phyloP scores from a whole-genome alignment of 805 yeast species.

The Sugiyamaella smithiae region DNA sequence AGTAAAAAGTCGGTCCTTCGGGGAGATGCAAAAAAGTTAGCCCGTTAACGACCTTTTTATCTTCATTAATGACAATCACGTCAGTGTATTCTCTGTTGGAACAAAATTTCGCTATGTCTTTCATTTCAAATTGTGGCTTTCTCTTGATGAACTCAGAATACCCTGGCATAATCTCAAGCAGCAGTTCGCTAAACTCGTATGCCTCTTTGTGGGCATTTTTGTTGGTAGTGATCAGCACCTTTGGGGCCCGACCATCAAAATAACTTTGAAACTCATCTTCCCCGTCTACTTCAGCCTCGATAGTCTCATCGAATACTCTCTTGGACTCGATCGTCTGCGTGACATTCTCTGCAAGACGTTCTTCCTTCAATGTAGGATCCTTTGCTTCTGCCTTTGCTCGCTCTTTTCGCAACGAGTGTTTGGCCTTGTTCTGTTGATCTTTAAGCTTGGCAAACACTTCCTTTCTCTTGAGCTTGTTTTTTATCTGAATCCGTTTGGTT shows the following conservation, averaged over 20 bases:
- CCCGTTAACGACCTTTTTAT: conserved; percentile 88
- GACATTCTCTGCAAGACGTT: conserved; percentile 72
- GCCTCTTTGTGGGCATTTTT: conserved; percentile 83
- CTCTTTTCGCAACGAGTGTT: conserved; percentile 72
- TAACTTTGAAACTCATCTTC: conserved; percentile 55
- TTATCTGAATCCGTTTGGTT: conserved; percentile 6
- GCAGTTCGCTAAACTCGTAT: conserved; percentile 82
- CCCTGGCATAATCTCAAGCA: conserved; percentile 75
- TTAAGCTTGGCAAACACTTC: conserved; percentile 69
- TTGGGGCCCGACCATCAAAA: conserved; percentile 66
- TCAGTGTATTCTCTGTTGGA: conserved; percentile 83
- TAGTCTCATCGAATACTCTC: conserved; percentile 85
- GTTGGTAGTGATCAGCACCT: conserved; percentile 85
- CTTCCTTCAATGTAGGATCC: conserved; percentile 77
- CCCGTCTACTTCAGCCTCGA: conserved; percentile 44
- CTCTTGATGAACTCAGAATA: conserved; percentile 84
- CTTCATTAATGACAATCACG: conserved; percentile 86
- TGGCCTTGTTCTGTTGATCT: conserved; percentile 69
- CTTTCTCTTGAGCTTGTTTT: conserved; percentile 76
- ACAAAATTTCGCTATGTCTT: conserved; percentile 83
- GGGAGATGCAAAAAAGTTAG: conserved; percentile 92
- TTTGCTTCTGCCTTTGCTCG: conserved; percentile 85
- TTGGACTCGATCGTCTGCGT: conserved; percentile 82
- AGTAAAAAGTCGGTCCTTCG: conserved; percentile 92
- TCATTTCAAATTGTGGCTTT: conserved; percentile 76